Conservation (phyloP, 805 yeast species). For the Wickerhamomyces bisporus region DNA sequence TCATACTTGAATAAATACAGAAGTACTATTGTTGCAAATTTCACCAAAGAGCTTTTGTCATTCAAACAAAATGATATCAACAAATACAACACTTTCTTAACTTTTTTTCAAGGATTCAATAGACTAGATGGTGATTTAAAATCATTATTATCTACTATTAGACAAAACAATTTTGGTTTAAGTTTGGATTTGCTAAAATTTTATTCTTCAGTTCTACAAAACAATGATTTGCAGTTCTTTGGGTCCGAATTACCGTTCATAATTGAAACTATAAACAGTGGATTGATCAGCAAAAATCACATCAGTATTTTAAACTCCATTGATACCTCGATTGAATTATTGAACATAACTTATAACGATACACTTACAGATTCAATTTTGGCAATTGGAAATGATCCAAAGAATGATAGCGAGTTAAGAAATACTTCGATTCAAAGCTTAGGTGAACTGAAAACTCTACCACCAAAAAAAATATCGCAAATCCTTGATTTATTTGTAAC, state of each 20-base stretch:
- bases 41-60: slow-evolving; percentile 22
- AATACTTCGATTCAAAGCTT: slow-evolving; percentile 30
- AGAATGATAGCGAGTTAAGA: slow-evolving; percentile 33
- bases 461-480: slow-evolving; percentile 20
- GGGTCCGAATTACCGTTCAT: slow-evolving; percentile 25
- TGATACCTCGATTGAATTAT: slow-evolving; percentile 25
- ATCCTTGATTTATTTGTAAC: slow-evolving; percentile 28
- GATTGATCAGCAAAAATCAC: slow-evolving; percentile 31
- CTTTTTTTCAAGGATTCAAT: slow-evolving; percentile 22
- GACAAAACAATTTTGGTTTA: slow-evolving; percentile 22
- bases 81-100: slow-evolving; percentile 20
- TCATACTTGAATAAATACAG: slow-evolving; percentile 16
- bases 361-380: slow-evolving; percentile 24
- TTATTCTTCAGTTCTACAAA: slow-evolving; percentile 29
- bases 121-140: slow-evolving; percentile 19
- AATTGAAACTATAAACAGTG: slow-evolving; percentile 25
- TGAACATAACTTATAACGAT: slow-evolving; percentile 20
- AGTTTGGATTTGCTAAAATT: slow-evolving; percentile 31
- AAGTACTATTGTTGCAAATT: slow-evolving; percentile 16
- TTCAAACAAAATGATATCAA: slow-evolving; percentile 20
- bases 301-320: slow-evolving; percentile 31
- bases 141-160: slow-evolving; percentile 16
- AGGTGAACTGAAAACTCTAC: slow-evolving; percentile 24
- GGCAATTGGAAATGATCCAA: slow-evolving; percentile 27
- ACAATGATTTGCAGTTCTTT: slow-evolving; percentile 27